Evolutionary conservation across 2,329 filamentous ascomycete species (phyloP).

Genomic region (Mycosphaerella sp.): DNA sequence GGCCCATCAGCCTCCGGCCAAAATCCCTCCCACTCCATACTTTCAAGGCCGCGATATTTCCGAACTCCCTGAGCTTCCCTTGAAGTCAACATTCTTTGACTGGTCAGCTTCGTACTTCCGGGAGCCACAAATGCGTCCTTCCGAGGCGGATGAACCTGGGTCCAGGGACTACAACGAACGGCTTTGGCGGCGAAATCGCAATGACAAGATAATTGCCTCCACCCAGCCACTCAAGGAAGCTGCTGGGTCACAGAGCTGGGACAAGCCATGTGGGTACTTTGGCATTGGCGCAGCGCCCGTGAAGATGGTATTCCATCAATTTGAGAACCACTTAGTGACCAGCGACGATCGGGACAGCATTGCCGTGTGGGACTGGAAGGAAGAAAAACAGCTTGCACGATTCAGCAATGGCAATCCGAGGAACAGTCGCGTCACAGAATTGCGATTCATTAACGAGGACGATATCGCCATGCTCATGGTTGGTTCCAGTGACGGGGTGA

Average conservation of each 20-base stretch:
- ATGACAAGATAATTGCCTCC: constrained; percentile 84
- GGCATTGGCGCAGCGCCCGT: constrained; percentile 84
- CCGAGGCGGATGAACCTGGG: constrained; percentile 91
- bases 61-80: constrained; percentile 59
- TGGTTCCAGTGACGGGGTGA: constrained; percentile 87
- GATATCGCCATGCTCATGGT: constrained; percentile 93
- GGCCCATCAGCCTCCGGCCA: constrained; percentile 62
- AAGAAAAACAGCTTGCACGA: constrained; percentile 63
- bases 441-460: constrained; percentile 97
- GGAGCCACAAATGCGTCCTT: constrained; percentile 95
- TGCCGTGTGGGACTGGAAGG: constrained; percentile 85
- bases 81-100: constrained; percentile 78
- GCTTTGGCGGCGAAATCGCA: constrained; percentile 84
- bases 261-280: constrained; percentile 71
- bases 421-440: constrained; percentile 86
- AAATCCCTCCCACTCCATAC: constrained; percentile 70
- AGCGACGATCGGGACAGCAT: constrained; percentile 90
- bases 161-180: constrained; percentile 95
- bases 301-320: constrained; percentile 96
- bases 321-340: constrained; percentile 90
- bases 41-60: constrained; percentile 59
- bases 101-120: constrained; percentile 98
- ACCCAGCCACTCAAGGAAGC: constrained; percentile 90
- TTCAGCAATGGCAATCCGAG: constrained; percentile 94
- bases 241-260: constrained; percentile 81